These are phyloP conservation scores for Pholiota molesta DNA, from an alignment of 768 basidiomycete species.

Conservation along the genomic window DNA sequence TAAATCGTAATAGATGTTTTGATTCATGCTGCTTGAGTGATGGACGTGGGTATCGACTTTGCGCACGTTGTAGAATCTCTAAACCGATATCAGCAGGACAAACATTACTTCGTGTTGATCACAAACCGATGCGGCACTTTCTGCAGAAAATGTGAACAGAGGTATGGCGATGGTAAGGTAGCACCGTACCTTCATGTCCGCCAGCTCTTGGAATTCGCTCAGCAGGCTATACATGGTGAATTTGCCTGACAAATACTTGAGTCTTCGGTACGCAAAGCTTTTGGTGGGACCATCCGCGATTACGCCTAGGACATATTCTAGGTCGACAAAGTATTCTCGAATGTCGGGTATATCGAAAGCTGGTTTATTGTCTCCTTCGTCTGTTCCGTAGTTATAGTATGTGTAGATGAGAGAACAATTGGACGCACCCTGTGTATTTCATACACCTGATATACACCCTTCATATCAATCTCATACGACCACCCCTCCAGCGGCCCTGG, in stretches of 20 bases:
- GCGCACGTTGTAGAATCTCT: constrained; percentile 98
- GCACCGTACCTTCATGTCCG: constrained; percentile 88
- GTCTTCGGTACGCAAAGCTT: constrained; percentile 88
- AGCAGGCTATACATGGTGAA: constrained; percentile 91
- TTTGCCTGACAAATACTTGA: constrained; percentile 92
- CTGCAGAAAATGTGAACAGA: constrained; percentile 34
- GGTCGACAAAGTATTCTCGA: constrained; percentile 93
- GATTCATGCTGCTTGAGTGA: constrained; percentile 99
- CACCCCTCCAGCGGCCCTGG: constrained; percentile 63
- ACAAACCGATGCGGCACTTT: constrained; percentile 80
- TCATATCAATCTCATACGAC: constrained; percentile 77
- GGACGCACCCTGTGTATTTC: constrained; percentile 37
- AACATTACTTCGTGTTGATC: not conserved
- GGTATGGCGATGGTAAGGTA: not conserved
- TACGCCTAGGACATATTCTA: constrained; percentile 88
- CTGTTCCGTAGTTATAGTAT: not conserved
- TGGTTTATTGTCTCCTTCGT: constrained; percentile 47
- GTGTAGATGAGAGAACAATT: not conserved
- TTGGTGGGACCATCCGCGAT: constrained; percentile 97
- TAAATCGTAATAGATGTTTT: constrained; percentile 98
- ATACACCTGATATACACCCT: constrained; percentile 92
- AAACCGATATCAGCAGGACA: constrained; percentile 15
- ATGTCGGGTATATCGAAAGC: constrained; percentile 82
- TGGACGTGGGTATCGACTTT: constrained; percentile 99
- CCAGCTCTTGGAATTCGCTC: constrained; percentile 92